These are phyloP conservation scores for Coemansia nantahalensis DNA, from an alignment of 192 early-diverging fungal species.

Conservation along the genomic window DNA sequence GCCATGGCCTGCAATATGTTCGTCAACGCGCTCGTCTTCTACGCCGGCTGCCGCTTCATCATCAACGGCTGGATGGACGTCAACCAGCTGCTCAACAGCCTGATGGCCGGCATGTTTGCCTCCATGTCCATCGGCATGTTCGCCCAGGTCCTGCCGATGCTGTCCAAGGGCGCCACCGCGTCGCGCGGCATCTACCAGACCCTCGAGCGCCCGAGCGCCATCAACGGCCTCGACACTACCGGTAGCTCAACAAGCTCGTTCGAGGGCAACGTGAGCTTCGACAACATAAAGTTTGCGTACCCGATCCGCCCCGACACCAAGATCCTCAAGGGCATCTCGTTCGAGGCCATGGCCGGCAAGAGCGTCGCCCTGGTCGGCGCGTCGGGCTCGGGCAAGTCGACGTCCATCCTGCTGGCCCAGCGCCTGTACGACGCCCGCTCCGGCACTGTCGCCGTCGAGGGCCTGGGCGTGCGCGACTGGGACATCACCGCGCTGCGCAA, in stretches of 20 bases:
- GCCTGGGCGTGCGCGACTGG: constrained; percentile 58
- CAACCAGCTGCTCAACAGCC: constrained; percentile 23
- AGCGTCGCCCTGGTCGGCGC: constrained; percentile 84
- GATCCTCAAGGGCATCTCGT: constrained; percentile 63
- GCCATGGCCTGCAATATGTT: constrained; percentile 57
- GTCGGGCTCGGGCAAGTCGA: constrained; percentile 82
- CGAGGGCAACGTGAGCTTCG: constrained; percentile 41
- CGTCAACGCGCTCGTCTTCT: constrained; percentile 59
- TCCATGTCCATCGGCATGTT: constrained; percentile 58
- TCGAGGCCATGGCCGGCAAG: constrained; percentile 56
- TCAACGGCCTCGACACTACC: constrained; percentile 45
- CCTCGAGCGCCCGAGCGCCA: constrained; percentile 67
- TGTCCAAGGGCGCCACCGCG: constrained; percentile 77
- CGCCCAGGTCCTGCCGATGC: constrained; percentile 63
- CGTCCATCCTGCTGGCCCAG: constrained; percentile 61
- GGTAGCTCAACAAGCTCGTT: constrained; percentile 67
- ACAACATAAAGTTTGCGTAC: constrained; percentile 58
- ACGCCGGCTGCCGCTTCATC: constrained; percentile 55
- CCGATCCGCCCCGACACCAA: constrained; percentile 62
- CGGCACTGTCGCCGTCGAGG: constrained; percentile 63
- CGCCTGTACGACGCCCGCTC: constrained; percentile 74
- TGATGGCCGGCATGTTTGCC: constrained; percentile 60
- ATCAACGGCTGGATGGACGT: constrained; percentile 51
- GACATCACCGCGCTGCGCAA: constrained; percentile 66
- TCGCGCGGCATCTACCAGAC: constrained; percentile 73